Evolutionary conservation across 495 filamentous ascomycete genomes (phyloP).

Genomic region (Penicillium verhagenii): DNA sequence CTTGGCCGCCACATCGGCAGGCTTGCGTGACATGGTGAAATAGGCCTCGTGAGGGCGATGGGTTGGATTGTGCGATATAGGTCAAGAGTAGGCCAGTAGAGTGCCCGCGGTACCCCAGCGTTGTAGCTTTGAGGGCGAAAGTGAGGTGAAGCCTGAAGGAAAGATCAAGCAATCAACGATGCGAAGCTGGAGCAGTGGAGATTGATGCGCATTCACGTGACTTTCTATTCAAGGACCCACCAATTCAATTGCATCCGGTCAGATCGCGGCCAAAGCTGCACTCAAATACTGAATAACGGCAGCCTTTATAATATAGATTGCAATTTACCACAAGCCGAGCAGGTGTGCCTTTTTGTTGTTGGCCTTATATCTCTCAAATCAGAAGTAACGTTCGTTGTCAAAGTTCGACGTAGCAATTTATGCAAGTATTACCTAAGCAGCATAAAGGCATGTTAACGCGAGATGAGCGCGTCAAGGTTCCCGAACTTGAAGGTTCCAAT

Average conservation of each 20-base stretch:
- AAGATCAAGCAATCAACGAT: background rate
- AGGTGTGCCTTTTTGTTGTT: background rate
- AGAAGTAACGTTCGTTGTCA: background rate
- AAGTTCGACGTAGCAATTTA: background rate
- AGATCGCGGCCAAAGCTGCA: too few relatives aligned
- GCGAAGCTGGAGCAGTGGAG: background rate
- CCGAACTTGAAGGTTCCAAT: constrained; percentile 2
- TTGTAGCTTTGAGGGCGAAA: background rate
- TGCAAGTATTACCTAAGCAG: constrained; percentile 1
- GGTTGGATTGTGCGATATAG: background rate
- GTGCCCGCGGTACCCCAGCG: background rate
- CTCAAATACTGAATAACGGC: too few relatives aligned
- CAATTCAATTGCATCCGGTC: background rate
- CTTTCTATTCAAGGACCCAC: background rate
- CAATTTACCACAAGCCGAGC: background rate
- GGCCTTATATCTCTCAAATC: background rate
- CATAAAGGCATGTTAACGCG: too few relatives aligned
- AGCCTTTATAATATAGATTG: background rate
- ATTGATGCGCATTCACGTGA: background rate
- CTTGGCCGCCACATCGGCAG: constrained; percentile 55
- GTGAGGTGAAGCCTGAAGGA: background rate
- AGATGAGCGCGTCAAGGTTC: constrained; percentile 4
- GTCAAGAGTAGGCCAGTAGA: background rate
- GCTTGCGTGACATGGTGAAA: constrained; percentile 47
- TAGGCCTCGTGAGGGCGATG: background rate